Conservation (phyloP, 352 stramenopile genomes). For the Globisporangium nodosum region DNA sequence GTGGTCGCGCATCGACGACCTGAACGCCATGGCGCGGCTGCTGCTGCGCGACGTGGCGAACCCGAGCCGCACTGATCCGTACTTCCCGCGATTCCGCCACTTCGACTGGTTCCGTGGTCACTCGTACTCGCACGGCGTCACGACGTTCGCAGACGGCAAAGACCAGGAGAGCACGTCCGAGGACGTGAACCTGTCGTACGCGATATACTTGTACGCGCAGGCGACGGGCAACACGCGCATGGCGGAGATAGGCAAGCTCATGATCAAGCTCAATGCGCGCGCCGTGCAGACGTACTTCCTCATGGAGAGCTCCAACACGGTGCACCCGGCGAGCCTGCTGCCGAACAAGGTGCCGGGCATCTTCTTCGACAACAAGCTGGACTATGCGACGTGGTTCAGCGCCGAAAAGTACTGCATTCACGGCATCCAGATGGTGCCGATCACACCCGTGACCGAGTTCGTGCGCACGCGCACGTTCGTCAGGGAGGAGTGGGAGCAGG, state of each 20-base stretch:
- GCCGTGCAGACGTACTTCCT: slow-evolving; percentile 68
- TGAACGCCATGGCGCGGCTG: slow-evolving; percentile 45
- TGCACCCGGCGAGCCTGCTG: slow-evolving; percentile 40
- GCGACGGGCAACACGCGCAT: slow-evolving; percentile 36
- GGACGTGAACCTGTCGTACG: slow-evolving; percentile 65
- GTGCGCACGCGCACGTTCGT: slow-evolving; percentile 48
- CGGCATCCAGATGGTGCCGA: slow-evolving; percentile 73
- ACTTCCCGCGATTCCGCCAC: slow-evolving; percentile 57
- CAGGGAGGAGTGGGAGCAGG: slow-evolving; percentile 48
- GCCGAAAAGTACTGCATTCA: slow-evolving; percentile 65
- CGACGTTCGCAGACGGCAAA: slow-evolving; percentile 50
- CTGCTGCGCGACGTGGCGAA: slow-evolving; percentile 52
- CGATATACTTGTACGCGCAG: slow-evolving; percentile 39
- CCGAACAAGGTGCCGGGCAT: slow-evolving; percentile 58
- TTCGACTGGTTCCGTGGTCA: slow-evolving; percentile 70
- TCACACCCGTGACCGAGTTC: slow-evolving; percentile 58
- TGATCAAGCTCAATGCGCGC: slow-evolving; percentile 47
- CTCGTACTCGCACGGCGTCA: slow-evolving; percentile 67
- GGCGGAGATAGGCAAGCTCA: slow-evolving; percentile 39
- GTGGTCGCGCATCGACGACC: slow-evolving; percentile 36
- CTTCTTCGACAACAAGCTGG: slow-evolving; percentile 77
- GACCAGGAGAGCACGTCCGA: slow-evolving; percentile 63
- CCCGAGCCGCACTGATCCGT: slow-evolving; percentile 38
- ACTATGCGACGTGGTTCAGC: slow-evolving; percentile 80
- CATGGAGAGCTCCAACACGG: slow-evolving; percentile 45